Base-by-base conservation (phyloP, 345 rosid species). In the Sonneratia caseolaris region DNA sequence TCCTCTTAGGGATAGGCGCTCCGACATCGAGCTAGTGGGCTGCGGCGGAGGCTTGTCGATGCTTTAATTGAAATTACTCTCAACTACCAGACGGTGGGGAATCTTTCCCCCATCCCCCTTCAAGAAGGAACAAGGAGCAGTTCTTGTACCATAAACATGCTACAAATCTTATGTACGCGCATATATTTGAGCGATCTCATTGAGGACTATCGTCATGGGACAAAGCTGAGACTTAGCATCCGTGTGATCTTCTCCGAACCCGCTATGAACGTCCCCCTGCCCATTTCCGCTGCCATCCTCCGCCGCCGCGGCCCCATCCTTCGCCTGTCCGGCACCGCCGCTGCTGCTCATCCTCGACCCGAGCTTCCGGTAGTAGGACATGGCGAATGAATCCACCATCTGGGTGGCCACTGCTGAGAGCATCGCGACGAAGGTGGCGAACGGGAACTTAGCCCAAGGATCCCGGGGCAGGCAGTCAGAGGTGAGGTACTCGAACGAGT, bases 381-480 rank as follows among this genome's bases (percentile, higher is more conserved):
- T 78, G 42, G 88, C 86, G 14, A 84, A 80, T 0, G 89, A 71
- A 72, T 89, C 97, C n/a, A 87, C 71, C 88, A 85, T 77, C 75
- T 87, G 70, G 0, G 89, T 89, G 16, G 79, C 82, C 15, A 87
- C 85, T 0, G 92, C 76, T 11, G 83, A 75, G 80, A 78, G 64
- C 97, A 89, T 89, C 3, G 88, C 87, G 3, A 86, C 77, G 37
- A 89, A 86, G 3, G 88, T 89, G 0, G 90, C n/a, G 71, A 86
- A 82, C 3, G 93, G 91, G 51, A 88, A 86, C 15, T 79, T 79
- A 11, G 82, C 79, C 96, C 91, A 83, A 11, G 86, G 85, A 43
- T 77, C 48, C 45, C 75, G 73, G 21, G 53, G 21, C 0, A 86
- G 76, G 62, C 88, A 85, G 5, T 91, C 83, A 11, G 89, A 85